These are phyloP conservation scores for Suhomyces faveliae DNA, from an alignment of 805 yeast species.

Conservation along the genomic window DNA sequence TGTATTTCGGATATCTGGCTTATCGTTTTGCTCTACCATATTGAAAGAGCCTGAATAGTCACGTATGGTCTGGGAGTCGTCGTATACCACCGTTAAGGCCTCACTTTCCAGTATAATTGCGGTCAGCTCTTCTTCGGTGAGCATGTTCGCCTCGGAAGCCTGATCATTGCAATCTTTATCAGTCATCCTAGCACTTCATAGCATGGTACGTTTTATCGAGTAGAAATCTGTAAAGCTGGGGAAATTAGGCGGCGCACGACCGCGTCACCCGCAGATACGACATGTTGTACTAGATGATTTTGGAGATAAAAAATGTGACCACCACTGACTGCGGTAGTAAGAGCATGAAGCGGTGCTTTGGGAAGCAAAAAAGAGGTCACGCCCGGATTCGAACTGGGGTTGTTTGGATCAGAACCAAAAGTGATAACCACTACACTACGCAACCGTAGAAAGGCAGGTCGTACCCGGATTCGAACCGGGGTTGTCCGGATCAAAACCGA, in stretches of 20 bases:
- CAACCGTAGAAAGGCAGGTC: constrained; percentile 24
- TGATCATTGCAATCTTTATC: not conserved
- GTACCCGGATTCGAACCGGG: constrained; percentile 60
- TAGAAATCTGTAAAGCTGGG: constrained; percentile 1
- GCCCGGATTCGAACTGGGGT: constrained; percentile 88
- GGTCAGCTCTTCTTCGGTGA: not conserved
- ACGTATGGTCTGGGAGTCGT: constrained; percentile 3
- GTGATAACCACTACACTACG: constrained; percentile 83
- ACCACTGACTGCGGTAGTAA: no score
- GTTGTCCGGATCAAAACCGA: constrained; percentile 80
- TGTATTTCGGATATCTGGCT: constrained; percentile 30
- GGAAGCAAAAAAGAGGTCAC: constrained; percentile 48
- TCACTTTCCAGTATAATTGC: not conserved
- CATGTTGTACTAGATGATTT: no score
- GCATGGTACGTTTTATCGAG: not conserved
- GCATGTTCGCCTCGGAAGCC: not conserved
- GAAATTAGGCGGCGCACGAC: constrained; percentile 3
- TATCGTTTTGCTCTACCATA: constrained; percentile 10
- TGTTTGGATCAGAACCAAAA: constrained; percentile 77
- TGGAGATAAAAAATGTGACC: no score
- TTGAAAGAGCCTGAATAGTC: constrained; percentile 17
- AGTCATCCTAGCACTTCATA: not conserved
- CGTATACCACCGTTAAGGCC: not conserved
- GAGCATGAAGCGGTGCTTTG: no score
- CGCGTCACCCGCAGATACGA: not conserved